Percentiles rank a stretch among this genome's conserved stretches.
phyloP scores from a whole-genome alignment of 163 green algal genomes.

The Dunaliella salina region DNA sequence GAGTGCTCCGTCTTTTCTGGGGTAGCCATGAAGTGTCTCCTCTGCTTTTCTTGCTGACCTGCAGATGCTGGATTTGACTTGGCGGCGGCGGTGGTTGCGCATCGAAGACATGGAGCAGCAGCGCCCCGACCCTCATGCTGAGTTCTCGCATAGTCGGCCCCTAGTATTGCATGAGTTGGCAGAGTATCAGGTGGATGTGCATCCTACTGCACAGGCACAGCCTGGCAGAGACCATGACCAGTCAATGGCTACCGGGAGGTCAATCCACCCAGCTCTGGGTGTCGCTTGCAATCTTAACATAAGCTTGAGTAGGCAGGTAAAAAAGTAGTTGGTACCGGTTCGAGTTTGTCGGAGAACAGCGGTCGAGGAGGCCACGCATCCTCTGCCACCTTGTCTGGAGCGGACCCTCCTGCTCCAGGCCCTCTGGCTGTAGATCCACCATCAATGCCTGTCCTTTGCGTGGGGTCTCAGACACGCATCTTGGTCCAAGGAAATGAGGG shows the following conservation, averaged over 20 bases:
- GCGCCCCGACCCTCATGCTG: not conserved
- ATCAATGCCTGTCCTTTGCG: not conserved
- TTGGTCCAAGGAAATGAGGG: not conserved
- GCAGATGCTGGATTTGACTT: slow-evolving; percentile 3
- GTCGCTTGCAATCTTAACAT: not conserved
- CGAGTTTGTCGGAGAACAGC: not conserved
- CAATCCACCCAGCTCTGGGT: not conserved
- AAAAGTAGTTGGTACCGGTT: not conserved
- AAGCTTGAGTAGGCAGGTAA: not conserved
- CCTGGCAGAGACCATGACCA: not conserved
- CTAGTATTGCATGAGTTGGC: not conserved
- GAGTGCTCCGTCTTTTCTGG: too few relatives aligned
- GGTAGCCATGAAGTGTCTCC: too few relatives aligned
- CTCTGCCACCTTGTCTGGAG: too few relatives aligned
- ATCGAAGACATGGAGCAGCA: not conserved
- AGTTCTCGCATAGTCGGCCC: not conserved
- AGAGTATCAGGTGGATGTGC: not conserved
- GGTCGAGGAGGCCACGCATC: not conserved
- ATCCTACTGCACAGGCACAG: not conserved
- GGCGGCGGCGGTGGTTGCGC: slow-evolving; percentile 18
- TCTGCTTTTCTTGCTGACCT: too few relatives aligned
- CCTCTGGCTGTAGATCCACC: not conserved
- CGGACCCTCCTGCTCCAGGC: not conserved
- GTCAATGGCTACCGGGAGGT: too few relatives aligned
- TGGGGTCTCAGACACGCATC: not conserved